Evolutionary conservation across 495 filamentous ascomycete genomes (phyloP).

Genomic region (Hypoxylon cercidicola): DNA sequence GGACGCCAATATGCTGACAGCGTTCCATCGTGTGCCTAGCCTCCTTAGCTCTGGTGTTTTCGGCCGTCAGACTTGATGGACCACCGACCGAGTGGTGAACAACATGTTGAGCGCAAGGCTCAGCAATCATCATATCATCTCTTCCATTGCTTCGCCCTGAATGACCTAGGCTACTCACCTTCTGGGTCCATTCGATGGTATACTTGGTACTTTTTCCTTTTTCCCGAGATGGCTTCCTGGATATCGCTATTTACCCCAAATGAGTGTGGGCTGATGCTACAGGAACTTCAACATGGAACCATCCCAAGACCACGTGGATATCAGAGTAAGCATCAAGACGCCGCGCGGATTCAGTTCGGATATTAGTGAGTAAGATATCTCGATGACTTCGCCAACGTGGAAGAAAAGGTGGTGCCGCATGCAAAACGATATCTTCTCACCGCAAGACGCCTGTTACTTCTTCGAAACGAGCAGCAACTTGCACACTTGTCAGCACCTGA

Average conservation of each 20-base stretch:
- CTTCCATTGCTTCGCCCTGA: background rate
- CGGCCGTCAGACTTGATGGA: slow-evolving; percentile 11
- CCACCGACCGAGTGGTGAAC: slow-evolving; percentile 21
- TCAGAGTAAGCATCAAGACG: slow-evolving; percentile 17
- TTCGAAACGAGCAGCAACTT: slow-evolving; percentile 16
- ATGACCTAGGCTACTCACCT: slow-evolving; percentile 10
- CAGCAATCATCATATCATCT: slow-evolving; percentile 4
- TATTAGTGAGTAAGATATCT: slow-evolving; percentile 20
- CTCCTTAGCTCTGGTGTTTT: slow-evolving; percentile 6
- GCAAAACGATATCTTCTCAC: slow-evolving; percentile 34
- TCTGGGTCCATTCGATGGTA: slow-evolving; percentile 3
- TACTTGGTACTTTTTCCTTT: slow-evolving; percentile 15
- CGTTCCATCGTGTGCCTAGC: slow-evolving; percentile 27
- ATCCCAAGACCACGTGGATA: slow-evolving; percentile 32
- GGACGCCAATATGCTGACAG: slow-evolving; percentile 12
- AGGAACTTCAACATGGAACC: slow-evolving; percentile 13
- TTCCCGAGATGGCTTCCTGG: slow-evolving; percentile 26
- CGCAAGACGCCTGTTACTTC: slow-evolving; percentile 39
- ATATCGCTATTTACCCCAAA: slow-evolving; percentile 42
- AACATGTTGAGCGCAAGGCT: slow-evolving; percentile 9
- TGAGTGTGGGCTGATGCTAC: slow-evolving; percentile 36
- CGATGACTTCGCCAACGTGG: slow-evolving; percentile 23
- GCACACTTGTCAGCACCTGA: slow-evolving; percentile 34
- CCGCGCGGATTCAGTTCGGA: slow-evolving; percentile 14
- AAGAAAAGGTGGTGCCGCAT: slow-evolving; percentile 22